Conservation (phyloP, 139 green algal species). For the Penium margaritaceum region DNA sequence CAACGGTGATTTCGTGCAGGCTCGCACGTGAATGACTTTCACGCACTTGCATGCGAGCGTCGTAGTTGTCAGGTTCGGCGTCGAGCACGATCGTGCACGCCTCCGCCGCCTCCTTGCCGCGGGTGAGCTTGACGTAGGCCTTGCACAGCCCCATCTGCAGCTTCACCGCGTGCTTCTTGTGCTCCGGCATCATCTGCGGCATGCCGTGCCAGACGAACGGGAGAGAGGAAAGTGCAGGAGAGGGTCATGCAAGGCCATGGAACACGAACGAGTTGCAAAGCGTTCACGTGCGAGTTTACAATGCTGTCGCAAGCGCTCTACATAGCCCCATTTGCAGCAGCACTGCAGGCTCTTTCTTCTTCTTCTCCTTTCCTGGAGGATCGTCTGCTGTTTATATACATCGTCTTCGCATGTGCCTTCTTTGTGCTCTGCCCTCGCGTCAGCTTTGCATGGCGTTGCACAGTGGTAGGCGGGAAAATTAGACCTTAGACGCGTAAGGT, state of each 20-base stretch:
- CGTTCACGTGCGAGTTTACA: not conserved
- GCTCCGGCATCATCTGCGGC: constrained; percentile 16
- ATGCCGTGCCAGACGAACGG: not conserved
- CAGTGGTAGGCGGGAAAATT: no score
- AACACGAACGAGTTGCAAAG: not conserved
- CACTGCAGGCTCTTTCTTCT: not conserved
- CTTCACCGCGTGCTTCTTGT: constrained; percentile 32
- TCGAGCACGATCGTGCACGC: constrained; percentile 23
- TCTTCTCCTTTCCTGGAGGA: no score
- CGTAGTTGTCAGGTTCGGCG: no score
- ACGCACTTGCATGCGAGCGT: no score
- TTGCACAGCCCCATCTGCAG: constrained; percentile 45
- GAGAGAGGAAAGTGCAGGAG: not conserved
- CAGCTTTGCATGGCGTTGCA: no score
- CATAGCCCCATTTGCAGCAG: not conserved
- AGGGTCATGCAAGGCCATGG: no score
- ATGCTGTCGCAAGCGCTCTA: not conserved
- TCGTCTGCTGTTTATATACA: not conserved
- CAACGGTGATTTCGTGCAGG: no score
- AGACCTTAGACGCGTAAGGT: no score
- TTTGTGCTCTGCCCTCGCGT: no score
- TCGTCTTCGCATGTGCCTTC: not conserved
- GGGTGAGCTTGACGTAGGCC: constrained; percentile 19
- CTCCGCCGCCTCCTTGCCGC: constrained; percentile 19
- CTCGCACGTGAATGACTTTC: no score